Evolutionary conservation across 495 filamentous ascomycete species (phyloP).

Genomic region (Penicillium cinerascens): DNA sequence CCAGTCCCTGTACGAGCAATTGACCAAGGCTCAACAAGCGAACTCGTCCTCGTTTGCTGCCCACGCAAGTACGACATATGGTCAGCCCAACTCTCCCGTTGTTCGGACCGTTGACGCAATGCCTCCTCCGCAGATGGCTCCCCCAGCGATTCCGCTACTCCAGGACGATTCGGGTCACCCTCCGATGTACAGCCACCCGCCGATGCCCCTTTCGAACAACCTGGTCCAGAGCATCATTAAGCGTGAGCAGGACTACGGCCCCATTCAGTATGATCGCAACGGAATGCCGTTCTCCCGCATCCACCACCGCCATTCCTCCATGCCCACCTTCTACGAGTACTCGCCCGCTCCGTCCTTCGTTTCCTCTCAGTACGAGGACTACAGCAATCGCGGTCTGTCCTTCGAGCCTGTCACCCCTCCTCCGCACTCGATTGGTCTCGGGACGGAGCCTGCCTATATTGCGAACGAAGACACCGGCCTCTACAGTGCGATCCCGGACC

Average conservation of each 20-base stretch:
- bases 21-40: conserved; percentile 98
- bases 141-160: conserved; percentile 72
- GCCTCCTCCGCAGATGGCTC: conserved; percentile 71
- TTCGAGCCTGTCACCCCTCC: conserved; percentile 96
- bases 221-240: conserved; percentile 70
- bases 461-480: conserved; percentile 95
- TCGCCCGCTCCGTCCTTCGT: conserved; percentile 96
- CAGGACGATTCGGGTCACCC: conserved; percentile 75
- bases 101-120: conserved; percentile 87
- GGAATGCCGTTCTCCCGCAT: conserved; percentile 76
- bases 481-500: conserved; percentile 90
- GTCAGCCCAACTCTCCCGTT: conserved; percentile 78
- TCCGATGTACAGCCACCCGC: conserved; percentile 58
- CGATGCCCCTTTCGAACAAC: conserved; percentile 58
- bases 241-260: conserved; percentile 72
- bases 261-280: conserved; percentile 85
- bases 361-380: conserved; percentile 94
- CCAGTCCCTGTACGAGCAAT: conserved; percentile 97
- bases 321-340: conserved; percentile 97
- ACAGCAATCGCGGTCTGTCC: conserved; percentile 92
- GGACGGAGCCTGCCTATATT: conserved; percentile 90
- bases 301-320: conserved; percentile 90
- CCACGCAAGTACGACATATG: conserved; percentile 72
- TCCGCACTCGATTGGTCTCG: conserved; percentile 74
- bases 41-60: conserved; percentile 94